These are phyloP conservation scores for Populus deltoides DNA, from an alignment of 345 rosid genomes.

Conservation along the genomic window DNA sequence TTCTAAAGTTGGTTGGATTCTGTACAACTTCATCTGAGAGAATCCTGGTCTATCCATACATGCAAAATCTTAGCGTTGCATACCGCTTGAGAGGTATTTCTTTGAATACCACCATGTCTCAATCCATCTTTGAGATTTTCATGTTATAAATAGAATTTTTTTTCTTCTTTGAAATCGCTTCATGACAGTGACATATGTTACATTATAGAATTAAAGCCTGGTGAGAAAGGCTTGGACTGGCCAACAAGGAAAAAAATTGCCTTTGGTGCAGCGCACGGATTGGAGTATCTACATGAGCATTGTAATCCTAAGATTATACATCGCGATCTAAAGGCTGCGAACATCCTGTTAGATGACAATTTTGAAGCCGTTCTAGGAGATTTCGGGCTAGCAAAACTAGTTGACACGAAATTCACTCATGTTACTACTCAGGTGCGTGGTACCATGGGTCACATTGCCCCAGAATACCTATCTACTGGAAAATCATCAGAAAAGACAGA, in stretches of 20 bases:
- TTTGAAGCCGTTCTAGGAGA: slow-evolving; percentile 90
- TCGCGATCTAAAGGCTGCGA: slow-evolving; percentile 88
- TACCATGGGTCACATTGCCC: slow-evolving; percentile 93
- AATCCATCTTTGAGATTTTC: not conserved
- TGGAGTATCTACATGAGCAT: slow-evolving; percentile 82
- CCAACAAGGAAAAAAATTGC: slow-evolving; percentile 72
- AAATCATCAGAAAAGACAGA: slow-evolving; percentile 84
- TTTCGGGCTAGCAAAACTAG: slow-evolving; percentile 71
- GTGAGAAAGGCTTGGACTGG: slow-evolving; percentile 80
- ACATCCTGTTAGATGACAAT: slow-evolving; percentile 68
- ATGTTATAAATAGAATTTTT: not conserved
- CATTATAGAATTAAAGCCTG: slow-evolving; percentile 58
- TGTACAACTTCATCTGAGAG: slow-evolving; percentile 74
- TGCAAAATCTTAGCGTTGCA: slow-evolving; percentile 85
- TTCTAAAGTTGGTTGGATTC: slow-evolving; percentile 72
- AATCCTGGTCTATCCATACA: slow-evolving; percentile 86
- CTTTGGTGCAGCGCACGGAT: slow-evolving; percentile 77
- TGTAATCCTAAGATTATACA: slow-evolving; percentile 89
- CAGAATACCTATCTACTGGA: slow-evolving; percentile 84
- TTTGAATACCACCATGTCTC: not conserved
- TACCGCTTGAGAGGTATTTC: slow-evolving; percentile 67
- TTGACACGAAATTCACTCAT: slow-evolving; percentile 65
- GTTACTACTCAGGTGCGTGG: slow-evolving; percentile 90
- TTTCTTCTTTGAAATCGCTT: not conserved
- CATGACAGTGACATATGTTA: not conserved